Base-by-base conservation (phyloP, 768 basidiomycete genomes). In the Galerina sulciceps region DNA sequence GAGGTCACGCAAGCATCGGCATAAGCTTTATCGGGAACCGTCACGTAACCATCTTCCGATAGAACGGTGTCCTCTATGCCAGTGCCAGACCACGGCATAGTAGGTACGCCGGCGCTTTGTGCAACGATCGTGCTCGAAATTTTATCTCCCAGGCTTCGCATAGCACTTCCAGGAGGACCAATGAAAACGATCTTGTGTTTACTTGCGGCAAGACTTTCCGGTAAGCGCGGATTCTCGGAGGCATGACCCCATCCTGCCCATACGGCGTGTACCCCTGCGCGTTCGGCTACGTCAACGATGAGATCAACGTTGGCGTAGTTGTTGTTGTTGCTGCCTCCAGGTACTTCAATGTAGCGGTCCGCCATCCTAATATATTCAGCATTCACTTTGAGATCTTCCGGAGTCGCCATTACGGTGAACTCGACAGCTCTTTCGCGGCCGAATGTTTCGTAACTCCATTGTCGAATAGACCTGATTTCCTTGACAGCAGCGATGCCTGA, bases 161-260 rank as follows among this genome's bases (percentile, higher is more conserved):
- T 99, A 6, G 97, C 97, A 64, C 91, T 96, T 46, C 97, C 97
- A 11, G 97, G 97, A 18, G 97, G 97, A 61, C 97, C 97, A 70
- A 99, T 99, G 80, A 99, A 99, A 58, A 99, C 91, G 71, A 99
- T 96, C 76, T 94, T 96, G 79, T 95, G 85, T 74, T 93, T 93
- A 74, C 89, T 93, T 3, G 94, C 89, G 34, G 91, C 87, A 41
- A 99, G 85, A 59, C 90, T 91, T 73, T 99, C 97, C 0, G 97
- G 97, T 18, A 99, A 78, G 53, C 95, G 88, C 1, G 97, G 97
- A 74, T 99, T 99, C 75, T 99, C 97, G 2, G 97, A 99, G 23
- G 97, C 97, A 74, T 99, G 97, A 49, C 97, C 97, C 97, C 97
- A 99, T 57, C 97, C 97, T 36, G 97, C 97, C 97, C 97, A 99